Conservation (phyloP, 371 early-diverging fungal genomes). For the Dentiscutata heterogama region DNA sequence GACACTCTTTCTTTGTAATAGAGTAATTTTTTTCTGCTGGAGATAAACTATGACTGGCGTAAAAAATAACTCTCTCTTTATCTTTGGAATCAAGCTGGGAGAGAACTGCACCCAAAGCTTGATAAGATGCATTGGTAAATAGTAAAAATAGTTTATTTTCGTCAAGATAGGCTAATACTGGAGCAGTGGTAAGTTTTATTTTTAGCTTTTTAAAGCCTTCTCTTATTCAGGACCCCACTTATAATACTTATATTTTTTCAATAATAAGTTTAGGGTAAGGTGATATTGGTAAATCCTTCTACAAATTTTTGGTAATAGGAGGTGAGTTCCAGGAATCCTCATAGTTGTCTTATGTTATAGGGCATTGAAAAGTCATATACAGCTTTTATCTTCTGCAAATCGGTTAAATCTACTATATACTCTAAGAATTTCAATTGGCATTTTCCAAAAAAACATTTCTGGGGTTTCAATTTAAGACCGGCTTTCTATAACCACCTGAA, state of each 20-base stretch:
- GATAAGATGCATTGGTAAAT: constrained; percentile 52
- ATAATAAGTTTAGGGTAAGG: constrained; percentile 57
- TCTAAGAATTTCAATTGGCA: constrained; percentile 21
- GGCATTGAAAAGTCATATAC: constrained; percentile 40
- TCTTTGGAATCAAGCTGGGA: constrained; percentile 46
- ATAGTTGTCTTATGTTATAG: constrained; percentile 53
- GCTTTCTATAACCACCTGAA: not conserved
- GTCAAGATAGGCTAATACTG: constrained; percentile 49
- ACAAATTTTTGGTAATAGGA: constrained; percentile 59
- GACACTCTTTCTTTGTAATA: not conserved
- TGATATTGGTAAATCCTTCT: constrained; percentile 52
- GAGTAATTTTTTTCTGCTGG: not conserved
- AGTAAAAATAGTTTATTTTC: constrained; percentile 47
- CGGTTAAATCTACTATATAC: constrained; percentile 28
- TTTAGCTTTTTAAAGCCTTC: constrained; percentile 52
- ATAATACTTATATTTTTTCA: constrained; percentile 48
- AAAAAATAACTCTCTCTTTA: not conserved
- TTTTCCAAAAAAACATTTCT: constrained; percentile 38
- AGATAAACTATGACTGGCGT: not conserved
- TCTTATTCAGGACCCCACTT: constrained; percentile 48
- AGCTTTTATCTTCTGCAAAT: constrained; percentile 36
- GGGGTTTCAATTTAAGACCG: constrained; percentile 4
- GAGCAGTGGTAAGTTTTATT: constrained; percentile 32
- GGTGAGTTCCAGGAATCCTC: constrained; percentile 55
- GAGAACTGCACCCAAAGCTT: constrained; percentile 52